Conservation (phyloP, 441 rosid genomes). For the Isatis lusitanica region DNA sequence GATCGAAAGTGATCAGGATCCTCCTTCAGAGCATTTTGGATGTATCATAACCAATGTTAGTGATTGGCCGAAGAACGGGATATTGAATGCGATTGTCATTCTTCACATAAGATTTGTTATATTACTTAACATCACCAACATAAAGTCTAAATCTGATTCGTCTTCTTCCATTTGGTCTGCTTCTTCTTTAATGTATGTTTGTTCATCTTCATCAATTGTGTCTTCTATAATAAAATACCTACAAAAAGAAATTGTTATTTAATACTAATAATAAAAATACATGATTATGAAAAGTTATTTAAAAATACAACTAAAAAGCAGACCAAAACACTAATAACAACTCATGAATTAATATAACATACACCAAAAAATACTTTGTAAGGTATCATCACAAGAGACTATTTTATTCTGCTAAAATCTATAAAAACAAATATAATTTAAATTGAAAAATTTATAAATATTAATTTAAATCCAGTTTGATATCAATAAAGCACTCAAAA, state of each 20-base stretch:
- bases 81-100: neutral
- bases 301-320: too few relatives aligned
- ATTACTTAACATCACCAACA: neutral
- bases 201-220: neutral
- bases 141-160: neutral
- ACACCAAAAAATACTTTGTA: too few relatives aligned
- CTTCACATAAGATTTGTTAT: neutral
- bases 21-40: neutral
- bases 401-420: too few relatives aligned
- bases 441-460: too few relatives aligned
- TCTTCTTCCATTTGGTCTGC: conserved; percentile 1
- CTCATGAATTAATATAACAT: too few relatives aligned
- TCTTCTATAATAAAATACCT: neutral
- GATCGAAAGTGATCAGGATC: neutral
- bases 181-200: neutral
- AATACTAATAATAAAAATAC: neutral
- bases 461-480: too few relatives aligned
- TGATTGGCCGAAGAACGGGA: neutral
- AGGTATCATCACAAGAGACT: too few relatives aligned
- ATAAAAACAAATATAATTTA: too few relatives aligned
- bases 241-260: neutral
- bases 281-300: too few relatives aligned
- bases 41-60: neutral
- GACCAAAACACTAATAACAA: too few relatives aligned
- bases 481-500: too few relatives aligned